Base-by-base conservation (phyloP, 2,329 filamentous ascomycete genomes). In the Emergomyces pasteurianus region DNA sequence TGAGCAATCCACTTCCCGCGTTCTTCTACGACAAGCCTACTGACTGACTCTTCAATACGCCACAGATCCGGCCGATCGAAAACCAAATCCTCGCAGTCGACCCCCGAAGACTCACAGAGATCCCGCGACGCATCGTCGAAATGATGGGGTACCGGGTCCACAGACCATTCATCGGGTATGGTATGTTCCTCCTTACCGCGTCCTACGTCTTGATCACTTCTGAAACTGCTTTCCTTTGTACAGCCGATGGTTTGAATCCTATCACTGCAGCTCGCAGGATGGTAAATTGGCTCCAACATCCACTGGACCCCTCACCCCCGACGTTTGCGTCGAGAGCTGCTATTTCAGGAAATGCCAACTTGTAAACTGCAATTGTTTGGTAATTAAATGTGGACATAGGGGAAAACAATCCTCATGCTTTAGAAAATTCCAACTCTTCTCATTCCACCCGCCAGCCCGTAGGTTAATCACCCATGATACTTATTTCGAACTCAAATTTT, bases 61-160 rank as follows among this genome's bases (percentile, higher is more conserved):
- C 16, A 42, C 16, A 67, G 64, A 69, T 73, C 46, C 70, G 71
- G 14, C 67, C 68, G 26, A 68, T 72, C 54, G 71, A 72, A 63
- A 72, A 70, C 58, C 68, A 71, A 60, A 67, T 71, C 14, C 64
- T 72, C 38, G 67, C 70, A 1, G 71, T 72, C 14, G 71, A 72
- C 60, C 71, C 70, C 7, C 63, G 70, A 23, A 68, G 69, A 58
- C 64, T 72, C 58, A 61, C 65, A 18, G 62, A 65, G 43, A 72
- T 72, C 31, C 66, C 68, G 14, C 65, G 65, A 16, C 60, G 64
- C 7, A 72, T 72, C 46, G 70, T 72, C 31, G 66, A 69, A 34
- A 69, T 72, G 70, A 72, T 72, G 70, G 70, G 70, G n/a, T 72
- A 72, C 55, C 69, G 62, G 49, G 62, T 69, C 36, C 69, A 68